Percentiles rank a stretch among this genome's conserved stretches.
phyloP scores from a whole-genome alignment of 2,329 filamentous ascomycete genomes.

The Penicillium sp. region DNA sequence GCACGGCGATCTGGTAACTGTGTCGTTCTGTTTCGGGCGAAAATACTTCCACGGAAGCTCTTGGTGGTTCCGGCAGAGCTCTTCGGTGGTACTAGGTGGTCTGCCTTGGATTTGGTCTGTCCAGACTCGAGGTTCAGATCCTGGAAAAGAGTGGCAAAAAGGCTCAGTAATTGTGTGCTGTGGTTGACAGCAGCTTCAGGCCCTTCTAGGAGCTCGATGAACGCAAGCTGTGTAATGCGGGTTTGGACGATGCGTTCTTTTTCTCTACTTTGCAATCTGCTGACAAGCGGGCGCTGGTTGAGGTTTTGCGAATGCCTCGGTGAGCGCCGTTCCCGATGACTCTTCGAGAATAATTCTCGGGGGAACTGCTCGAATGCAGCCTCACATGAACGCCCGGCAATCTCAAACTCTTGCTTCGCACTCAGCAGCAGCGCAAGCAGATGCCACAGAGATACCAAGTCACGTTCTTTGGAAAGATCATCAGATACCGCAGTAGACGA shows the following conservation, averaged over 20 bases:
- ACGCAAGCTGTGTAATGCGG: constrained; percentile 87
- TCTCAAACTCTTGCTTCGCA: constrained; percentile 78
- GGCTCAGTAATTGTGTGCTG: constrained; percentile 76
- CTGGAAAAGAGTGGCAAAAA: constrained; percentile 81
- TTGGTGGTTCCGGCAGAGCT: constrained; percentile 69
- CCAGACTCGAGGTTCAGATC: constrained; percentile 50
- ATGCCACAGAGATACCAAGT: constrained; percentile 84
- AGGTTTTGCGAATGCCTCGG: constrained; percentile 28
- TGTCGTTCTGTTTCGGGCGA: constrained; percentile 61
- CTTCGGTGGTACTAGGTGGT: constrained; percentile 60
- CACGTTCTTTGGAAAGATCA: constrained; percentile 41
- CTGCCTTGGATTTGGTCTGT: constrained; percentile 30
- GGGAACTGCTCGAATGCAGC: constrained; percentile 89
- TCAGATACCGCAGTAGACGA: constrained; percentile 27
- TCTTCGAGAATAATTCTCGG: constrained; percentile 68
- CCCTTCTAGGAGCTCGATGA: constrained; percentile 81
- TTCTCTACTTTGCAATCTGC: constrained; percentile 79
- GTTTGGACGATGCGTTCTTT: constrained; percentile 88
- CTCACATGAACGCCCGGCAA: constrained; percentile 79
- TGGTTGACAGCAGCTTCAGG: constrained; percentile 83
- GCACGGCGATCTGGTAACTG: constrained; percentile 46
- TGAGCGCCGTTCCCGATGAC: constrained; percentile 52
- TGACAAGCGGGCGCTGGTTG: constrained; percentile 57
- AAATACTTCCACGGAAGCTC: constrained; percentile 73
- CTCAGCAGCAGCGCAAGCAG: constrained; percentile 82